Evolutionary conservation across 2,329 filamentous ascomycete species (phyloP).

Genomic region (Trichoderma hamatum): DNA sequence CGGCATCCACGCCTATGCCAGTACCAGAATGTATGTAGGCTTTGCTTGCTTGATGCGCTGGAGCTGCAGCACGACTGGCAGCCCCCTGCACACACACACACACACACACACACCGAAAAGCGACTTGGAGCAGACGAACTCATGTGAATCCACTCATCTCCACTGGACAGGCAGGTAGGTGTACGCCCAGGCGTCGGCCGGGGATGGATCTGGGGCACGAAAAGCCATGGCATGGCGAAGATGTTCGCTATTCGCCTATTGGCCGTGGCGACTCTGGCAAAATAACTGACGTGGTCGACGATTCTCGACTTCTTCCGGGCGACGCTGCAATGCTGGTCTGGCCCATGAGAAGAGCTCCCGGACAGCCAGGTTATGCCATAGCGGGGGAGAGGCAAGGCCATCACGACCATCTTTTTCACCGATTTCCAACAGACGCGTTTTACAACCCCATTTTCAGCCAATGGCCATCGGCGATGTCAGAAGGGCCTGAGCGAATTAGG

Average conservation of each 20-base stretch:
- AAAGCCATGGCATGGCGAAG: not conserved
- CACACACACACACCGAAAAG: conserved; percentile 22
- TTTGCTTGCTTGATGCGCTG: conserved; percentile 25
- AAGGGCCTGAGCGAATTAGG: conserved; percentile 20
- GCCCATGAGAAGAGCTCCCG: not conserved
- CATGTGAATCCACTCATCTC: conserved; percentile 5
- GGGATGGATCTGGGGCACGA: conserved; percentile 9
- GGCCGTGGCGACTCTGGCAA: conserved; percentile 1
- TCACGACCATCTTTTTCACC: conserved; percentile 15
- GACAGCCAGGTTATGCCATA: conserved; percentile 1
- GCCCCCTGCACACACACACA: conserved; percentile 14
- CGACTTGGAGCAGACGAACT: conserved; percentile 6
- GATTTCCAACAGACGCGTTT: conserved; percentile 5
- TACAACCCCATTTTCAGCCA: conserved; percentile 5
- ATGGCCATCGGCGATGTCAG: not conserved
- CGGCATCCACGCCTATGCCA: not conserved
- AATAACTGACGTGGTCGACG: conserved; percentile 18
- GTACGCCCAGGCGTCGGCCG: not conserved
- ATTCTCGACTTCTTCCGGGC: not conserved
- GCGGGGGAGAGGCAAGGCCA: conserved; percentile 29
- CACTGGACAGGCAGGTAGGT: not conserved
- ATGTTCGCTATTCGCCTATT: not conserved
- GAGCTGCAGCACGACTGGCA: conserved; percentile 23
- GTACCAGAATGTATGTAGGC: not conserved
- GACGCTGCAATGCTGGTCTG: not conserved